Percentiles rank a stretch among this genome's conserved stretches.
Conservation (phyloP, 2,329 filamentous ascomycete species). For the Tolypocladium tropicale region DNA sequence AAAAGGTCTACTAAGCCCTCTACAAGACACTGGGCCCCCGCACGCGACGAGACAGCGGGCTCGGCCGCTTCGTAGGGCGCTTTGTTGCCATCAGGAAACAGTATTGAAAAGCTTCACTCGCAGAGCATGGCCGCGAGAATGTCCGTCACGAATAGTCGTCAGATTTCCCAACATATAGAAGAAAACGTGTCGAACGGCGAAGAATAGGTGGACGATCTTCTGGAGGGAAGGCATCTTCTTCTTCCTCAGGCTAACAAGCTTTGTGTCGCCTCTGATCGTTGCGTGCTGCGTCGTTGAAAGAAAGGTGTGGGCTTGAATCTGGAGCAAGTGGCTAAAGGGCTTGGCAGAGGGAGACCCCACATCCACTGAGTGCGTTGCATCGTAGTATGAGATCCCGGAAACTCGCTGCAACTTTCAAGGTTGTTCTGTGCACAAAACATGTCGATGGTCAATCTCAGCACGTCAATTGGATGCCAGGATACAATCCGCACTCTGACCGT, state of each 20-base stretch:
- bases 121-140: slow-evolving; percentile 2
- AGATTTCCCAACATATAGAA: slow-evolving; percentile 1
- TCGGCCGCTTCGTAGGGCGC: not conserved
- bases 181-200: not conserved
- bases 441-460: not conserved
- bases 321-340: not conserved
- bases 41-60: not conserved
- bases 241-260: not conserved
- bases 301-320: not conserved
- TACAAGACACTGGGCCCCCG: not conserved
- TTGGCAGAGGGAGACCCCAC: not conserved
- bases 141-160: slow-evolving; percentile 5
- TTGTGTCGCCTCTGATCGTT: not conserved
- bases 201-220: not conserved
- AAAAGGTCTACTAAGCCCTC: slow-evolving; percentile 71
- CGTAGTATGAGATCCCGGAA: not conserved
- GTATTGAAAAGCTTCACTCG: slow-evolving; percentile 1
- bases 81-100: not conserved
- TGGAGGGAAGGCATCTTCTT: not conserved
- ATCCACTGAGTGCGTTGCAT: not conserved
- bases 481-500: not conserved
- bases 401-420: not conserved
- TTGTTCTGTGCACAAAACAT: not conserved
- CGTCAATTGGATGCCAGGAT: not conserved
- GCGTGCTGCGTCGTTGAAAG: not conserved